Base-by-base conservation (phyloP, 768 basidiomycete species). In the Tremella yokohamensis region DNA sequence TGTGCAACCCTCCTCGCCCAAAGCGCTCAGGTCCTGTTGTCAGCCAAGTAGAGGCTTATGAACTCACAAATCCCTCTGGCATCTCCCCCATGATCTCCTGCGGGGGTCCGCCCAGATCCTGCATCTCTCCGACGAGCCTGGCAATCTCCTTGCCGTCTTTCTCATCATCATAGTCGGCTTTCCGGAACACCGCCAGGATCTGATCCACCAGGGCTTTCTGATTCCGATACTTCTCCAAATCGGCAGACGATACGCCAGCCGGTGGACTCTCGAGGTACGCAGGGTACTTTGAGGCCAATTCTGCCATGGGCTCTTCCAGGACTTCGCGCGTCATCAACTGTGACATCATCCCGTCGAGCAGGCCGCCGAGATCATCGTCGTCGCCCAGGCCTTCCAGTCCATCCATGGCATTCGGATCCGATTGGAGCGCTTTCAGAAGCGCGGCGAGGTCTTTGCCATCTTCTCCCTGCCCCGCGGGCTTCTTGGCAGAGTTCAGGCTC, bases 331-430 rank as follows among this genome's bases (percentile, higher is more conserved):
- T 75, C 75, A 78, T 76, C 40, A 78, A 62, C 44, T 73, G 70
- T 25, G 60, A 66, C 77, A 78, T 78, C 77, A 78, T 77, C 24
- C 74, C 75, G 60, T 78, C 77, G 49, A 78, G 59, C 40, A 78
- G 47, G 11, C 68, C 72, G n/a, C 61, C 66, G 2, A 68, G 22
- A 47, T 70, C 67, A 18, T 64, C 70, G 19, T 72, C 70, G 0
- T 64, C 70, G 16, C 60, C 69, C 3, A 54, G 55, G 39, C 54
- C 69, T 13, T 40, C 60, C 20, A 65, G 44, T 16, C 62, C 60
- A 26, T 62, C 65, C 18, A 67, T 56, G 26, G 66, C 56, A 9
- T n/a, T 24, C 6, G n/a, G n/a, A 55, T 65, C 73, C 34, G 52
- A 47, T 8, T 62, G 61, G 3, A 72, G 52, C 49, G 60, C 53